These are phyloP conservation scores for Amborella trichopoda DNA, from an alignment of 164 flowering plant genomes.

Conservation along the genomic window DNA sequence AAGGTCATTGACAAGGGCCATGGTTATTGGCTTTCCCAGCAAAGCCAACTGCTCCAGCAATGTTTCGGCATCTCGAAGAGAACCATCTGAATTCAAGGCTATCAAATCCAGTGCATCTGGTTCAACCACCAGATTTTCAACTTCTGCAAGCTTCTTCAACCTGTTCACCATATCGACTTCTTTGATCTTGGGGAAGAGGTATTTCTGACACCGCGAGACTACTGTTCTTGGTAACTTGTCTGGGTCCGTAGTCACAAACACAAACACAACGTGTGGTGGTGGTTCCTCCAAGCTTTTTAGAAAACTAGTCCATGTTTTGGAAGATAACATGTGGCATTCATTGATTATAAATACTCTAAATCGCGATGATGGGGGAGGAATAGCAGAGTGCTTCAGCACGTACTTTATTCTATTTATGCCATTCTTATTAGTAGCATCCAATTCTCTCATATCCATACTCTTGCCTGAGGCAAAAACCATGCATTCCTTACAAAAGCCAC, in stretches of 20 bases:
- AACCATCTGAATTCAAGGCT: slow-evolving; percentile 92
- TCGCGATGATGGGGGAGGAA: slow-evolving; percentile 22
- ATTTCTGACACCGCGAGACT: slow-evolving; percentile 80
- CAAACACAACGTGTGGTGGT: slow-evolving; percentile 52
- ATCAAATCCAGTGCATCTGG: slow-evolving; percentile 77
- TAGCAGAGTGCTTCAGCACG: slow-evolving; percentile 32
- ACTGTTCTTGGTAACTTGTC: slow-evolving; percentile 77
- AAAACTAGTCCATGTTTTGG: slow-evolving; percentile 73
- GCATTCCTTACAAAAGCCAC: slow-evolving; percentile 83
- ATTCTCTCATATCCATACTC: slow-evolving; percentile 42
- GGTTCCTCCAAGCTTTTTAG: slow-evolving; percentile 78
- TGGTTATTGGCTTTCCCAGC: slow-evolving; percentile 74
- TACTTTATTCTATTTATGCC: slow-evolving; percentile 39
- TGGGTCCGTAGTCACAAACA: slow-evolving; percentile 71
- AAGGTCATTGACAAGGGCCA: slow-evolving; percentile 91
- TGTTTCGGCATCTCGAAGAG: slow-evolving; percentile 93
- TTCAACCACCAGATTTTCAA: slow-evolving; percentile 77
- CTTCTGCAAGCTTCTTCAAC: slow-evolving; percentile 47
- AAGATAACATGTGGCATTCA: slow-evolving; percentile 82
- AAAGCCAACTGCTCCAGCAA: slow-evolving; percentile 93
- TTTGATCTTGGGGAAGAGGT: slow-evolving; percentile 73
- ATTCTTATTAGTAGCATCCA: slow-evolving; percentile 63
- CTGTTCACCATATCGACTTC: slow-evolving; percentile 58
- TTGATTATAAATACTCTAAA: slow-evolving; percentile 70
- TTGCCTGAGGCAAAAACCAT: slow-evolving; percentile 48